Conservation (phyloP, 306 rosid species). For the Mimosa bimucronata region DNA sequence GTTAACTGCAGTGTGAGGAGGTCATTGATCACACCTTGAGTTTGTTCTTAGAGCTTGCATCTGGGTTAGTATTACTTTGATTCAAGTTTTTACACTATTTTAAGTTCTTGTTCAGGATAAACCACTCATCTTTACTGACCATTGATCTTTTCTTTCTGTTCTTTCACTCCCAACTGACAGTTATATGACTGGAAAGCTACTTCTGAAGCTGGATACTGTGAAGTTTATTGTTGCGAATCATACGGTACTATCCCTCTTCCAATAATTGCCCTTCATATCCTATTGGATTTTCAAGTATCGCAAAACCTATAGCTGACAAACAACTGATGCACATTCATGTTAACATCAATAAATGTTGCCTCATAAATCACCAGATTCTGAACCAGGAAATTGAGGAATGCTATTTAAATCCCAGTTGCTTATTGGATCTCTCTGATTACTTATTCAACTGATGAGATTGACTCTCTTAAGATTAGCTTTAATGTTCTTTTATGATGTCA, state of each 20-base stretch:
- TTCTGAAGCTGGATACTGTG: constrained; percentile 91
- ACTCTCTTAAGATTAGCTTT: constrained; percentile 15
- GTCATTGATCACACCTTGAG: constrained; percentile 95
- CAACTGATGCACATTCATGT: constrained; percentile 10
- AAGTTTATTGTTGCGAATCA: constrained; percentile 94
- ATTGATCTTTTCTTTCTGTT: background rate
- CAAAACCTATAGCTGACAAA: constrained; percentile 10
- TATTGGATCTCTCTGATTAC: background rate
- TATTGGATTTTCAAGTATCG: constrained; percentile 15
- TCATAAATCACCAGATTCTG: background rate
- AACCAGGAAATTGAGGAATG: background rate
- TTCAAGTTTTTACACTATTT: constrained; percentile 34
- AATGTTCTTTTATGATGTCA: constrained; percentile 21
- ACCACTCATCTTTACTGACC: constrained; percentile 18
- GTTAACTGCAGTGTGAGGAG: constrained; percentile 81
- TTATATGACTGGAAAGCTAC: constrained; percentile 97
- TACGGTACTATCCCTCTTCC: constrained; percentile 57
- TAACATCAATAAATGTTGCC: background rate
- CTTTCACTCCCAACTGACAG: constrained; percentile 45
- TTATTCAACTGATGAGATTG: background rate
- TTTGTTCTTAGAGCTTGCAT: constrained; percentile 96
- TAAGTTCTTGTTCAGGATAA: constrained; percentile 31
- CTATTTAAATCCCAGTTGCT: background rate
- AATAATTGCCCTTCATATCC: constrained; percentile 13
- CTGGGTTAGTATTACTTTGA: constrained; percentile 72